These are phyloP conservation scores for Forsythia suspensa DNA, from an alignment of 257 asterid genomes.

Conservation along the genomic window DNA sequence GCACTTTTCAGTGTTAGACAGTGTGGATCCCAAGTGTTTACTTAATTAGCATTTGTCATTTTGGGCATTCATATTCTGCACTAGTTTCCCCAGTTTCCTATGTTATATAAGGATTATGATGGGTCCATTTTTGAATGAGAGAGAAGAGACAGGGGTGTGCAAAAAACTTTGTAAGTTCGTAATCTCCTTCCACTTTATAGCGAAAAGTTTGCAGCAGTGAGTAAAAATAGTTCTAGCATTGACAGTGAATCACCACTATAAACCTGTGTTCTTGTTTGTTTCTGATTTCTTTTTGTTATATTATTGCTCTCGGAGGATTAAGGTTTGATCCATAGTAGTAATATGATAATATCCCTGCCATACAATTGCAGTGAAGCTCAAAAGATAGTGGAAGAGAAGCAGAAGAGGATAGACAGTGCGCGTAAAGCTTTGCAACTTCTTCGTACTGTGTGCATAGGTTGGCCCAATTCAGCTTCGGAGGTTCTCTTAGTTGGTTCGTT, in stretches of 20 bases:
- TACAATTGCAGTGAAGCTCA: conserved; percentile 59
- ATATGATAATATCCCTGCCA: background rate
- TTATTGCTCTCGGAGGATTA: background rate
- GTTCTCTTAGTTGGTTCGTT: conserved; percentile 82
- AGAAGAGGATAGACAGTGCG: conserved; percentile 59
- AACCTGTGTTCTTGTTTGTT: background rate
- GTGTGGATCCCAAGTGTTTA: background rate
- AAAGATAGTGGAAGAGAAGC: conserved; percentile 54
- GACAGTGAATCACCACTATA: background rate
- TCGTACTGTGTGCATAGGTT: conserved; percentile 54
- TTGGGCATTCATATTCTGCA: background rate
- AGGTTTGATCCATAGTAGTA: background rate
- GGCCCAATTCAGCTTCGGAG: conserved; percentile 80
- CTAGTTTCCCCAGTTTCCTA: background rate
- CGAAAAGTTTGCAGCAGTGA: background rate
- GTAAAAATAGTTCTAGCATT: background rate
- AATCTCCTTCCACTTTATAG: background rate
- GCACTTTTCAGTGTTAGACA: background rate
- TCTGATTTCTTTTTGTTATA: background rate
- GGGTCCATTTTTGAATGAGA: background rate
- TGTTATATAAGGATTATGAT: background rate
- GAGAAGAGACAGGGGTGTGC: background rate
- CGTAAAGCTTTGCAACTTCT: conserved; percentile 63
- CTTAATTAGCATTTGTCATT: background rate
- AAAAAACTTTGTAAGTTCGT: background rate